Percentiles rank a stretch among this genome's conserved stretches.
Evolutionary conservation across 202 grass and related monocot genomes (phyloP).

Genomic region (Setaria italica): DNA sequence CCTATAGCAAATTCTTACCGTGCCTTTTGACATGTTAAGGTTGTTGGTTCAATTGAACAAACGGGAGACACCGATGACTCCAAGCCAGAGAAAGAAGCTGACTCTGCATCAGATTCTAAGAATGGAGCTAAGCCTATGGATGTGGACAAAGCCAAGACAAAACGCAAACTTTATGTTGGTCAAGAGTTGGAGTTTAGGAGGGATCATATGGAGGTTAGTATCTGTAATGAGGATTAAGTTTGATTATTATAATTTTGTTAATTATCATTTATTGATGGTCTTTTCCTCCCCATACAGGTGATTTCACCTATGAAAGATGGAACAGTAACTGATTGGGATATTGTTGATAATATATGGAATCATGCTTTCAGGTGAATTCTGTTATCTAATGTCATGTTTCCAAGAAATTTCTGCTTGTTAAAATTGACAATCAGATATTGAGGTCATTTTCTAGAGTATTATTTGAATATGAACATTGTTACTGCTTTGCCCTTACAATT

Average conservation of each 20-base stretch:
- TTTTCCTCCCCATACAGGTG: constrained; percentile 58
- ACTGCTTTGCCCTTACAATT: constrained; percentile 20
- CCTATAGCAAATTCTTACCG: constrained; percentile 30
- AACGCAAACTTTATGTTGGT: constrained; percentile 85
- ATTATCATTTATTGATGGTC: constrained; percentile 34
- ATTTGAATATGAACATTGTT: constrained; percentile 33
- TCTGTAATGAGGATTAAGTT: constrained; percentile 24
- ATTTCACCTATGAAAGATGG: constrained; percentile 96
- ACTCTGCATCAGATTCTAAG: constrained; percentile 77
- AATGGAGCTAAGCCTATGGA: constrained; percentile 75
- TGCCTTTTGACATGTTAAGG: constrained; percentile 57
- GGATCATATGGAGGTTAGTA: constrained; percentile 92
- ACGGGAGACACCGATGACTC: constrained; percentile 59
- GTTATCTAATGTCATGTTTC: neutral
- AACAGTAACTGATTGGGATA: constrained; percentile 92
- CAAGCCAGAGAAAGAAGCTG: constrained; percentile 78
- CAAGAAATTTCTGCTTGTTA: constrained; percentile 30
- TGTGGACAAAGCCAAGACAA: constrained; percentile 76
- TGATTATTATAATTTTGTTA: constrained; percentile 27
- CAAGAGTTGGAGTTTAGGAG: constrained; percentile 95
- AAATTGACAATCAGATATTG: constrained; percentile 16
- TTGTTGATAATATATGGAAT: constrained; percentile 97
- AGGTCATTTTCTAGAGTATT: neutral
- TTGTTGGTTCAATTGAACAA: constrained; percentile 92
- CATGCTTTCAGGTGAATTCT: constrained; percentile 89